Evolutionary conservation across 2,329 filamentous ascomycete genomes (phyloP).

Genomic region (Torrubiellomyces zombiae): DNA sequence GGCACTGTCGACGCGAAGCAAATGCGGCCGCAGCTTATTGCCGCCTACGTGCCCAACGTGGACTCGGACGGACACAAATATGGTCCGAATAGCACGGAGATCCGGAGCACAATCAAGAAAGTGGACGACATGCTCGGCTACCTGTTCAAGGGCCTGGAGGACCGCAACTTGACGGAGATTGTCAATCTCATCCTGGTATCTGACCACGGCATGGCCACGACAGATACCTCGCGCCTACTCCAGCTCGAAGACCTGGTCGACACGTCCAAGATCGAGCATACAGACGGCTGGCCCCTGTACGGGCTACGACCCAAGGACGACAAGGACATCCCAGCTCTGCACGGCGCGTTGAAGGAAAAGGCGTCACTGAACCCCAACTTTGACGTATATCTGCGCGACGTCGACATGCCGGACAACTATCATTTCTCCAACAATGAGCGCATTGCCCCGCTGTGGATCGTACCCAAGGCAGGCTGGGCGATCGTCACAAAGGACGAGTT

Average conservation of each 20-base stretch:
- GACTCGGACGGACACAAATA: conserved; percentile 75
- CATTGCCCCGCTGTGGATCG: conserved; percentile 88
- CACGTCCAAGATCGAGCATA: conserved; percentile 58
- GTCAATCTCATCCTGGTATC: conserved; percentile 95
- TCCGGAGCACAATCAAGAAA: conserved; percentile 56
- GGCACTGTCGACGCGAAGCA: conserved; percentile 28
- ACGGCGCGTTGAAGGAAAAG: conserved; percentile 42
- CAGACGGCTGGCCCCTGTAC: conserved; percentile 86
- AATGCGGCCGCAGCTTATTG: conserved; percentile 75
- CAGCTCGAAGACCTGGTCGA: conserved; percentile 86
- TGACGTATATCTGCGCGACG: conserved; percentile 73
- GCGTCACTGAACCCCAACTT: conserved; percentile 49
- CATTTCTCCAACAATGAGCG: conserved; percentile 79
- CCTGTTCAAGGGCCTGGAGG: conserved; percentile 59
- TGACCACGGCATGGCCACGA: conserved; percentile 96
- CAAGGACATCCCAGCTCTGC: conserved; percentile 47
- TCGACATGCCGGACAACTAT: conserved; percentile 81
- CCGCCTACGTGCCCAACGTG: conserved; percentile 86
- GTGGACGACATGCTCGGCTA: conserved; percentile 70
- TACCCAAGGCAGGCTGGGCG: conserved; percentile 85
- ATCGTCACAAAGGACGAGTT: conserved; percentile 72
- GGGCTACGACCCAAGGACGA: conserved; percentile 67
- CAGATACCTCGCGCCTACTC: conserved; percentile 60
- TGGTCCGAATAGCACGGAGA: conserved; percentile 91
- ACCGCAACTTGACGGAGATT: conserved; percentile 70